Evolutionary conservation across 2,329 filamentous ascomycete genomes (phyloP), one percentile per base, ranked within the genome.

Genomic region (Alternaria novae-zelandiae): DNA sequence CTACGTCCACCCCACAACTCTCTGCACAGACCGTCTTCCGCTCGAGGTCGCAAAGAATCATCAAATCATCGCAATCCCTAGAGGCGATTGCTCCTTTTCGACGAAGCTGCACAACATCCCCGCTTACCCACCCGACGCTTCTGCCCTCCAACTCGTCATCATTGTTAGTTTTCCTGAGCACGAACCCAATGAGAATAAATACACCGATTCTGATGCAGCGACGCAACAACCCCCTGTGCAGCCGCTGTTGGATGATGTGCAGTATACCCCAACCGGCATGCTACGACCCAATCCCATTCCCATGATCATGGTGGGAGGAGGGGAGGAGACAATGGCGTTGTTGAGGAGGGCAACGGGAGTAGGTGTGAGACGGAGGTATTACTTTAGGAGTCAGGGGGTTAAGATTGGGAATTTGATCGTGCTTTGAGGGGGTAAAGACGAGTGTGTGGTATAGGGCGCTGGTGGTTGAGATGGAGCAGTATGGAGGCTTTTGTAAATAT

Each of bases 91-190:
- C 82, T 91, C 87, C 23, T 98, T 98, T 79, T 90, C 88, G 36
- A 82, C 90, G 26, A 99, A 99, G 79, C 82, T 98, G 1, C 85
- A 86, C 55, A 94, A 93, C 68, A 94, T 98, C n/a, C 94, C 95
- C 1, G 87, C 88, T 10, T 95, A 90, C 76, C 85, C 89, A 2
- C 89, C 91, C 0, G 83, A 85, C 0, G 78, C 83, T 0, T 77
- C 80, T 4, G 85, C 89, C 1, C 83, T 98, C 17, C 92, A 97
- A 78, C 86, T 98, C 4, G 93, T 98, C 26, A 83, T 98, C 46
- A 82, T 97, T 0, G 87, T 97, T 5, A 89, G 86, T 15, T 87
- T 87, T 57, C 86, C 88, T 4, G 86, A 87, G 17, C 78, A 82
- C 15, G 79, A 87, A 21, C 78, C 82, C 15, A 79, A 80, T 6